Conservation (phyloP, 805 yeast species). For the Saturnispora saitoi region DNA sequence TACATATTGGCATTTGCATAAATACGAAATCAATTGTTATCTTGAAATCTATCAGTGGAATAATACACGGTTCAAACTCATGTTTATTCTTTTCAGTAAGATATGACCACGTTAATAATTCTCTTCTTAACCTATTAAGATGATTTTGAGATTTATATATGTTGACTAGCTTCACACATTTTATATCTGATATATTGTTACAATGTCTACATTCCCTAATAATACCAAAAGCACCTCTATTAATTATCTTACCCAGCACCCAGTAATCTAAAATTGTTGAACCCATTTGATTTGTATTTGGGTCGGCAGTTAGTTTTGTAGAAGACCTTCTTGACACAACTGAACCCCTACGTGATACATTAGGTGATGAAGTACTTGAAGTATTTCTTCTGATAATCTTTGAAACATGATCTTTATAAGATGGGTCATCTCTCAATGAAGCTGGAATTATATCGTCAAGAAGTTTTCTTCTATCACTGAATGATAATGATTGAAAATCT, state of each 20-base stretch:
- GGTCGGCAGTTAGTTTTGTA: constrained; percentile 10
- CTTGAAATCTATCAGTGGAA: constrained; percentile 53
- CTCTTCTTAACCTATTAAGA: constrained; percentile 55
- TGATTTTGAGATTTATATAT: constrained; percentile 35
- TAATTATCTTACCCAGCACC: constrained; percentile 63
- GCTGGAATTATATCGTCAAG: constrained; percentile 25
- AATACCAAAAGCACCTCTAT: constrained; percentile 87
- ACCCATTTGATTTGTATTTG: constrained; percentile 50
- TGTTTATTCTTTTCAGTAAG: constrained; percentile 16
- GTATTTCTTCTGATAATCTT: constrained; percentile 25
- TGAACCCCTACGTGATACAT: constrained; percentile 7
- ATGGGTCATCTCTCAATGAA: constrained; percentile 19
- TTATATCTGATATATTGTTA: constrained; percentile 12
- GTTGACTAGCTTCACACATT: constrained; percentile 27
- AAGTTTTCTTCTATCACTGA: constrained; percentile 39
- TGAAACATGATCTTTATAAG: constrained; percentile 26
- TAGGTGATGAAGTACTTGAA: constrained; percentile 9
- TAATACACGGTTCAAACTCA: constrained; percentile 53
- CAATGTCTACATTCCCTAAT: constrained; percentile 37
- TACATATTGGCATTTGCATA: constrained; percentile 58
- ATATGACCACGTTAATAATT: constrained; percentile 63
- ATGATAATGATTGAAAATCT: constrained; percentile 42
- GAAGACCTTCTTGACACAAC: constrained; percentile 15
- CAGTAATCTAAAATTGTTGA: constrained; percentile 48
- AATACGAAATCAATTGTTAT: constrained; percentile 54